Evolutionary conservation across 1,284 basidiomycete species (phyloP), one percentile per base, ranked within the genome.

Genomic region (Erythrobasidium hasegawianum): DNA sequence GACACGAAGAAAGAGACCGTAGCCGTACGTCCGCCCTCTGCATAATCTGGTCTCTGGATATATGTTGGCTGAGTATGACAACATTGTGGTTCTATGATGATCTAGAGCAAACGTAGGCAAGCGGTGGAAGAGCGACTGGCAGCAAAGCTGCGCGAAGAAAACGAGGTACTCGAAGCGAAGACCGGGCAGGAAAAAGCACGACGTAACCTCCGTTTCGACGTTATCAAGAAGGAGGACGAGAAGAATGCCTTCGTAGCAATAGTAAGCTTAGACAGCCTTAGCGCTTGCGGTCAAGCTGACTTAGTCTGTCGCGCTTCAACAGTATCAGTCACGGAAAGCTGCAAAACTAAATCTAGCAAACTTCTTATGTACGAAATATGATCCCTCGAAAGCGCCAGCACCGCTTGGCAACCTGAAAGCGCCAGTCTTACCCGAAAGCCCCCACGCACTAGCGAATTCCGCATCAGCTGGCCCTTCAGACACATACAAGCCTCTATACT

Each of bases 401-500:
- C 69, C 55, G 20, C 24, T 64, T 11, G 62, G 62, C 43, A 49
- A 45, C 10, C 54, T 64, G n/a, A 64, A 56, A 43, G 53, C 53
- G 29, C 45, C 61, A 20, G 45, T 54, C 18, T 22, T 64, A 22
- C 53, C 53, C 54, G 41, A 49, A 33, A 33, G 71, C 60, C 50
- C 70, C 2, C 50, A 59, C 20, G 58, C 71, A 10, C 67, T 69
- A 43, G 54, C 39, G 10, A 47, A 47, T 14, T n/a, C 43, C 4
- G n/a, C 43, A 5, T 4, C n/a, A 18, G 43, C 43, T 24, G 43
- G 43, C 8, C 43, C 43, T 47, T 47, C 43, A 5, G 22, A n/a
- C 5, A 68, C 72, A 0, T 71, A 73, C 69, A 68, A 69, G 8
- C 71, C 72, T 9, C 65, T 74, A 29, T 74, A 71, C 61, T 74